These are phyloP conservation scores for Pythium volutum DNA, from an alignment of 352 stramenopile genomes.

Conservation along the genomic window DNA sequence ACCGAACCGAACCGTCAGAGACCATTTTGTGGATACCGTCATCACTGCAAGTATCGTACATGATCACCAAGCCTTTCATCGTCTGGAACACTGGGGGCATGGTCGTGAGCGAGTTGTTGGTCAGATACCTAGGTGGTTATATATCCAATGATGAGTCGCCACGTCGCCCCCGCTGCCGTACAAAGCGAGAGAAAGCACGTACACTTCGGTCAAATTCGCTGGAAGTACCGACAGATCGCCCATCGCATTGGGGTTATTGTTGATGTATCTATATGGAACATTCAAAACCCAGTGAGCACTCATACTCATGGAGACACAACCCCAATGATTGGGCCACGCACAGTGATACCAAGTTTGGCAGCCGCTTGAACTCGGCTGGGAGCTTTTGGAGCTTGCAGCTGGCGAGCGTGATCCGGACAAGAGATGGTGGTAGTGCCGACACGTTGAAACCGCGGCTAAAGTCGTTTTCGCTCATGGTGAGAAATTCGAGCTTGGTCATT, in stretches of 20 bases:
- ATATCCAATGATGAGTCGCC: background rate
- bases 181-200: background rate
- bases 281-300: background rate
- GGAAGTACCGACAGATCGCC: background rate
- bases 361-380: background rate
- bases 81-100: background rate
- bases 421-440: background rate
- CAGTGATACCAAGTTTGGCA: slow-evolving; percentile 1
- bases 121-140: background rate
- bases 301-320: too few species aligned
- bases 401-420: background rate
- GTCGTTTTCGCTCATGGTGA: slow-evolving; percentile 6
- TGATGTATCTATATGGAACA: background rate
- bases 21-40: too few species aligned
- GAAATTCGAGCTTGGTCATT: background rate
- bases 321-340: background rate
- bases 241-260: background rate
- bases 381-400: slow-evolving; percentile 1
- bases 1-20: too few species aligned
- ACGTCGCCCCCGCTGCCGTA: too few species aligned
- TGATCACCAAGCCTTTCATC: too few species aligned
- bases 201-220: background rate
- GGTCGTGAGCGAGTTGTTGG: background rate
- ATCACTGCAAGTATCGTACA: background rate
- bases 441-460: slow-evolving; percentile 2